These are phyloP conservation scores for Sporothrix luriei DNA, from an alignment of 2,329 filamentous ascomycete species.

Conservation along the genomic window DNA sequence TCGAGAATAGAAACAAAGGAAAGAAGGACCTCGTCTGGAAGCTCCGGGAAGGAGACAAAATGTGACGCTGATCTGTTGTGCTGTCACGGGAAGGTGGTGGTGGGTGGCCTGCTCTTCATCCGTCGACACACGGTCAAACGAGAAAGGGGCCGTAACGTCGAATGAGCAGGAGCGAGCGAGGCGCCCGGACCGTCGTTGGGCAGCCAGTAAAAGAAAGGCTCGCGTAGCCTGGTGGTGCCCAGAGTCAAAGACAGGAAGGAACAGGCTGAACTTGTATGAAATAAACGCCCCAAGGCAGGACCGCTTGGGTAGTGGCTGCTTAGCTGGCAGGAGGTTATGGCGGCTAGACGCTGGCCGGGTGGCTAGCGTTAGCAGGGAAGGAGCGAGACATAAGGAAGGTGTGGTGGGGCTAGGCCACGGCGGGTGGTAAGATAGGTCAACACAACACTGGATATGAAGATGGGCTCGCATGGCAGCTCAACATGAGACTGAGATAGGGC, in stretches of 20 bases:
- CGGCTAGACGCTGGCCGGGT: constrained; percentile 12
- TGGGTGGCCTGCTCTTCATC: background rate
- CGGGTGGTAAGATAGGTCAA: background rate
- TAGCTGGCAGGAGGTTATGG: constrained; percentile 6
- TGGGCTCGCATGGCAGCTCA: background rate
- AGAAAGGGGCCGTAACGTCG: constrained; percentile 5
- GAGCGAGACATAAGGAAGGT: constrained; percentile 11
- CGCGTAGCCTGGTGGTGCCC: background rate
- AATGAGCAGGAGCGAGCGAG: constrained; percentile 24
- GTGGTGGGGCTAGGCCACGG: background rate
- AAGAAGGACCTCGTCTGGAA: constrained; percentile 14
- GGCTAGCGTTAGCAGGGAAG: constrained; percentile 20
- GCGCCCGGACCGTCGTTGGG: constrained; percentile 9
- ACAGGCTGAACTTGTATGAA: background rate
- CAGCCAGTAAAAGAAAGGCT: constrained; percentile 17
- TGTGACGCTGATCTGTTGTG: constrained; percentile 22
- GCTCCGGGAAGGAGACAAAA: constrained; percentile 9
- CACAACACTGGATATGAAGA: no score
- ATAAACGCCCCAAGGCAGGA: background rate
- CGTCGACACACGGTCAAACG: background rate
- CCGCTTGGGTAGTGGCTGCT: background rate
- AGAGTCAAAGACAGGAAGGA: background rate
- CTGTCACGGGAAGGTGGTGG: constrained; percentile 11
- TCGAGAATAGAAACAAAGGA: background rate
- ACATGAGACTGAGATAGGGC: background rate